These are phyloP conservation scores for Claviceps monticola DNA, from an alignment of 2,329 filamentous ascomycete genomes.

Conservation along the genomic window DNA sequence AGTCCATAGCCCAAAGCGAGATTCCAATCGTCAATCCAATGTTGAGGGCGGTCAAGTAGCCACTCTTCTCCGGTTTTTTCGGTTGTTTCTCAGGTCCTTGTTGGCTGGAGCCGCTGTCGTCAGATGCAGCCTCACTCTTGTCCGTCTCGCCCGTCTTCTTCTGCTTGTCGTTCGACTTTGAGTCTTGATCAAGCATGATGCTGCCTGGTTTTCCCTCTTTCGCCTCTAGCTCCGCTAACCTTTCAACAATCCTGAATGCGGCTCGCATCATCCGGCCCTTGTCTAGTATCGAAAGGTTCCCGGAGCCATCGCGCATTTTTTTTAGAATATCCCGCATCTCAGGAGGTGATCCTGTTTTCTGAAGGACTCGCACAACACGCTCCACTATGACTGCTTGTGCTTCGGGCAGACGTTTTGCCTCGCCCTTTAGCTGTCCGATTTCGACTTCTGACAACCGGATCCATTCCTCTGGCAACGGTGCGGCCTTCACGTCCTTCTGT, in stretches of 20 bases:
- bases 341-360: slow-evolving; percentile 53
- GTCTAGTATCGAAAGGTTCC: slow-evolving; percentile 32
- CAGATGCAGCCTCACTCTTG: slow-evolving; percentile 9
- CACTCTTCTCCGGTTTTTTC: slow-evolving; percentile 22
- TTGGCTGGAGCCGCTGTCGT: slow-evolving; percentile 13
- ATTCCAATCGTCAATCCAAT: slow-evolving; percentile 33
- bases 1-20: slow-evolving; percentile 35
- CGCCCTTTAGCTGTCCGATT: slow-evolving; percentile 39
- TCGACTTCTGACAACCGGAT: slow-evolving; percentile 32
- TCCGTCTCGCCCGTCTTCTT: slow-evolving; percentile 8
- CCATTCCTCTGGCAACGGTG: slow-evolving; percentile 31
- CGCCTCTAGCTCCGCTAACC: slow-evolving; percentile 18
- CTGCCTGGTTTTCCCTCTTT: slow-evolving; percentile 10
- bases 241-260: slow-evolving; percentile 23
- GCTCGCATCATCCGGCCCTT: slow-evolving; percentile 24
- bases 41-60: slow-evolving; percentile 22
- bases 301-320: slow-evolving; percentile 40
- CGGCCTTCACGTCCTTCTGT: slow-evolving; percentile 6
- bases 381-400: slow-evolving; percentile 47
- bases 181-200: slow-evolving; percentile 12
- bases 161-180: slow-evolving; percentile 9
- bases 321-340: slow-evolving; percentile 47
- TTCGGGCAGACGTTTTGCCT: slow-evolving; percentile 48
- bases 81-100: slow-evolving; percentile 19
- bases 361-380: slow-evolving; percentile 46